Conservation (phyloP, 2,329 filamentous ascomycete species). For the Trichophyton verrucosum region DNA sequence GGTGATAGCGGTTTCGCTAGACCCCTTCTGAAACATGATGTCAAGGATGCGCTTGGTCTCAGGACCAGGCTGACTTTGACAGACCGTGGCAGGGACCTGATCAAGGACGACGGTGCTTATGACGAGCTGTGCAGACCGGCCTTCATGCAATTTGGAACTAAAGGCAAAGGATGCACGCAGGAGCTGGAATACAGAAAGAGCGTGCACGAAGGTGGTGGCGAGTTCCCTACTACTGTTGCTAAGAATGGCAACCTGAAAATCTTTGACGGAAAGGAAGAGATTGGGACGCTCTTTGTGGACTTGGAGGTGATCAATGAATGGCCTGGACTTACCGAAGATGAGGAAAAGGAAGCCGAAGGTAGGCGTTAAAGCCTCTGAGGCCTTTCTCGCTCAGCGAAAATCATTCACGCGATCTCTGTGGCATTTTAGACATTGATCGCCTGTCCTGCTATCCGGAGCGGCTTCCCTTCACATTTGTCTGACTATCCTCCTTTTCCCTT, state of each 20-base stretch:
- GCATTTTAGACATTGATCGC: background rate
- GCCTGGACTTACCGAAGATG: background rate
- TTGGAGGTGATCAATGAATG: background rate
- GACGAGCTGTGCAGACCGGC: background rate
- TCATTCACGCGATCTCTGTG: too few relatives aligned
- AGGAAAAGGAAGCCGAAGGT: background rate
- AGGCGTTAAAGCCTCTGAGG: too few relatives aligned
- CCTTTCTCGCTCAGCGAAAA: too few relatives aligned
- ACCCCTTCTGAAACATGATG: background rate
- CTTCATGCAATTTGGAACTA: background rate
- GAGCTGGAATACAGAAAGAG: background rate
- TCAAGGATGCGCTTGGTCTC: background rate
- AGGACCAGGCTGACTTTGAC: background rate
- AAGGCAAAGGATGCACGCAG: constrained; percentile 3
- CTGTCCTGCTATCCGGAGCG: background rate
- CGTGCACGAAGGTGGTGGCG: background rate
- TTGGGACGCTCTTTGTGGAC: background rate
- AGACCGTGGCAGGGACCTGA: background rate
- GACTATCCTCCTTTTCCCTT: background rate
- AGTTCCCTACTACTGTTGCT: background rate
- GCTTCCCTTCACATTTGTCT: background rate
- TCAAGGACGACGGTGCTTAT: background rate
- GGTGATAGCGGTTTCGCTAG: background rate
- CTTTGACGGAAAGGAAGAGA: background rate
- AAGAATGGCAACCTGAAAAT: background rate